A percentile compares a stretch with the other conserved stretches of the same genome.
Conservation (phyloP, 345 rosid species). For the Boechera divaricarpa region DNA sequence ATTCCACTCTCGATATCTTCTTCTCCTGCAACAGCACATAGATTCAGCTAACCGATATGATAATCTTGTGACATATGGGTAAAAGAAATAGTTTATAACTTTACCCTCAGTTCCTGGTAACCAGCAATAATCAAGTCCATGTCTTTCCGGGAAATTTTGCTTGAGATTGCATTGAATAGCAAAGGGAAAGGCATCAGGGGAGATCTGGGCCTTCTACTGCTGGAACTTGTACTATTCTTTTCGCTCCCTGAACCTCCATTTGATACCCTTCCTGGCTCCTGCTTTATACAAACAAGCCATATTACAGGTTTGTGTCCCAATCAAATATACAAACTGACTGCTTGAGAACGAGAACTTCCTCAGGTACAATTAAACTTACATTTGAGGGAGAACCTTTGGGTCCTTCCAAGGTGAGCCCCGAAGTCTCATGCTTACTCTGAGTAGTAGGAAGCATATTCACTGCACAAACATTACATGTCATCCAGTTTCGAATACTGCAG, state of each 20-base stretch:
- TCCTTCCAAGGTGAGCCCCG: constrained; percentile 33
- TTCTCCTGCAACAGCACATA: constrained; percentile 53
- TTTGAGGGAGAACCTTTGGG: constrained; percentile 9
- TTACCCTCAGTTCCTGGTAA: constrained; percentile 76
- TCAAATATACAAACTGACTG: constrained; percentile 1
- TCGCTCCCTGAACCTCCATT: constrained; percentile 11
- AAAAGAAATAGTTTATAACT: background rate
- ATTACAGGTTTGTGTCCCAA: constrained; percentile 7
- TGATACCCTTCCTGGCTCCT: constrained; percentile 25
- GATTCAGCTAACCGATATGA: background rate
- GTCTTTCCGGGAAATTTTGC: constrained; percentile 55
- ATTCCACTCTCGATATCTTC: constrained; percentile 61
- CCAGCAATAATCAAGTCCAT: constrained; percentile 61
- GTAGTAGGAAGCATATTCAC: constrained; percentile 24
- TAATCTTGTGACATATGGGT: constrained; percentile 16
- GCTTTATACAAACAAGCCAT: constrained; percentile 34
- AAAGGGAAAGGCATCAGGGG: constrained; percentile 84
- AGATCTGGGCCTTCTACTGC: constrained; percentile 42
- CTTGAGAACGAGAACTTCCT: background rate
- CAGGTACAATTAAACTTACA: constrained; percentile 21
- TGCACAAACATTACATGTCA: constrained; percentile 23
- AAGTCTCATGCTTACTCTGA: constrained; percentile 25
- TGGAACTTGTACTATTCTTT: constrained; percentile 31
- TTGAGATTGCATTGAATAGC: constrained; percentile 81
- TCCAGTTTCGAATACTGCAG: constrained; percentile 20